Evolutionary conservation across 2,329 filamentous ascomycete genomes (phyloP).

Genomic region (Graphium sp.): DNA sequence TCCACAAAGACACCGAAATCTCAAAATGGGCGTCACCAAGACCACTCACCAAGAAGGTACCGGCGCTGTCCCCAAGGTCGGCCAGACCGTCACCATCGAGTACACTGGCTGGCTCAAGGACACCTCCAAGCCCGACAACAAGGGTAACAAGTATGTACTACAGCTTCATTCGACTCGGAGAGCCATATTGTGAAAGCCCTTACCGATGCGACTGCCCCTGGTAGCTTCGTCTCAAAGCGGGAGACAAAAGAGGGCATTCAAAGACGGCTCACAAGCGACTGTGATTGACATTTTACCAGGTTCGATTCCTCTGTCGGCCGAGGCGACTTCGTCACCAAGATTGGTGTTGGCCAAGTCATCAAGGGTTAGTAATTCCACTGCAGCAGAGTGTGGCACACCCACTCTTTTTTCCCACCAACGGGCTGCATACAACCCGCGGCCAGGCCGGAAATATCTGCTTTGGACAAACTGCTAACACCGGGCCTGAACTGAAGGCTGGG

Average conservation of each 20-base stretch:
- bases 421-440: slow-evolving; percentile 5
- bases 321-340: slow-evolving; percentile 58
- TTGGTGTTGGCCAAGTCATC: slow-evolving; percentile 77
- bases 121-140: slow-evolving; percentile 35
- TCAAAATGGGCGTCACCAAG: slow-evolving; percentile 60
- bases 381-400: too few relatives aligned
- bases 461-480: slow-evolving; percentile 1
- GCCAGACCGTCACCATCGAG: slow-evolving; percentile 69
- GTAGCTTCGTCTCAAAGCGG: too few relatives aligned
- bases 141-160: slow-evolving; percentile 50
- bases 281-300: slow-evolving; percentile 27
- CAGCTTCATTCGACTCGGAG: too few relatives aligned
- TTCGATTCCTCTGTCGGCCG: slow-evolving; percentile 79
- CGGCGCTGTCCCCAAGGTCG: slow-evolving; percentile 39
- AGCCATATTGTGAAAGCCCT: too few relatives aligned
- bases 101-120: slow-evolving; percentile 85
- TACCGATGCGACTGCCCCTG: too few relatives aligned
- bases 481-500: slow-evolving; percentile 45
- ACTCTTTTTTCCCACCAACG: slow-evolving; percentile 2
- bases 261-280: too few relatives aligned
- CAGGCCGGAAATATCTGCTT: too few relatives aligned
- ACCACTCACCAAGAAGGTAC: slow-evolving; percentile 43
- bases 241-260: too few relatives aligned
- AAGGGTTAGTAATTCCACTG: slow-evolving; percentile 43
- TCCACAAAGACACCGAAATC: too few relatives aligned